Evolutionary conservation across 495 filamentous ascomycete species (phyloP), one percentile per base, ranked within the genome.

Genomic region (Xylaria telfairii): DNA sequence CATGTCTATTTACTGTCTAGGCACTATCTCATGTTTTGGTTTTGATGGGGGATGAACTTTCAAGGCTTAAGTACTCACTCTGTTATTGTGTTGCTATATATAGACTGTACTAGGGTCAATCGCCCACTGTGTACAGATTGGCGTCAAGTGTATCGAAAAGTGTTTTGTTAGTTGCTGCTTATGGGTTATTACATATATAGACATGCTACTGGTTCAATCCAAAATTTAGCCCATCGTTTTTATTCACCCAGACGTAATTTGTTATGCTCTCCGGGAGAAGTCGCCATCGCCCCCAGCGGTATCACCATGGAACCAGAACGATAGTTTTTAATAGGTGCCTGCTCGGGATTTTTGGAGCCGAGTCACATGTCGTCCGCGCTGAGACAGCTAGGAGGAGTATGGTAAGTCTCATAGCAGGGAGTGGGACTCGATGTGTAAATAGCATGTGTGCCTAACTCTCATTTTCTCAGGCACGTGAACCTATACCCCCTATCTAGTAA

Each of bases 131-230:
- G 67, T 63, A 54, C 57, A 54, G 57, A 63, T 12, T 54, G 44
- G 65, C 24, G 65, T 67, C 51, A 32, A 59, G 64, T 66, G 64
- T 66, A 66, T 54, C 30, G 46, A 66, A 66, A 66, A 66, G 64
- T 66, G 64, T 66, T 66, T 66, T 66, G 3, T 34, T 54, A 54
- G 64, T 13, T 19, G 6, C 21, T 42, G n/a, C 49, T 39, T 17
- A 53, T 13, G 28, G 5, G 21, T 41, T 21, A 7, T 28, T 19
- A 37, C 15, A 9, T 65, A 49, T 53, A 34, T 65, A 65, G 42
- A 47, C 30, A 49, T 37, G 34, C 37, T 28, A 62, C 59, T 62
- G n/a, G 59, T 42, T 62, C 10, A 30, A 12, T 62, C 37, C 21
- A 26, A n/a, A 37, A 24, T 15, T 59, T 15, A 13, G 37, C 9